Percentiles rank a stretch among this genome's conserved stretches.
These are phyloP conservation scores for Galeopsis tetrahit DNA, from an alignment of 257 asterid species.

Conservation along the genomic window DNA sequence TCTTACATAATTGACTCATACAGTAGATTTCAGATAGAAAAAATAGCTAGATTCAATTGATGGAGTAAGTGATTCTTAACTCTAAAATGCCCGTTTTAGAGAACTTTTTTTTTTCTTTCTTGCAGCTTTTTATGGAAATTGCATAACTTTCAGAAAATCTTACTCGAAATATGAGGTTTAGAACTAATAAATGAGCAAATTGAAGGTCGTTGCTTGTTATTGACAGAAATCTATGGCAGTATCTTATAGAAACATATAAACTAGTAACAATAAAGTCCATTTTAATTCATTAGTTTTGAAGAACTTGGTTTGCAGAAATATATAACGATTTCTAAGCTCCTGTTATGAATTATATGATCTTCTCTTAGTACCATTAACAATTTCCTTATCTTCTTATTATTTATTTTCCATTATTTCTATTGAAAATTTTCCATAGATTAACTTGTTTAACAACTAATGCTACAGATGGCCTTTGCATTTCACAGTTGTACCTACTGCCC, in stretches of 20 bases:
- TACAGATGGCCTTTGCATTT: constrained; percentile 89
- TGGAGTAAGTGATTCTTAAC: background rate
- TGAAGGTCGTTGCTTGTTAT: background rate
- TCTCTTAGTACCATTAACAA: constrained; percentile 1
- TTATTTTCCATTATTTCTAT: constrained; percentile 11
- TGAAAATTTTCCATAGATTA: constrained; percentile 44
- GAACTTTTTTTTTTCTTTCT: background rate
- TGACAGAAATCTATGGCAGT: background rate
- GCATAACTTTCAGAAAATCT: too few relatives aligned
- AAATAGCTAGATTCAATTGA: background rate
- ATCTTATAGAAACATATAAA: background rate
- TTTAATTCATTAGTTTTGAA: background rate
- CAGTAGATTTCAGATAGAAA: background rate
- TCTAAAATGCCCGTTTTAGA: background rate
- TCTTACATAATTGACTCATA: background rate
- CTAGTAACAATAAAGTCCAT: background rate
- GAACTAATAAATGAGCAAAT: background rate
- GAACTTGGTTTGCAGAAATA: background rate
- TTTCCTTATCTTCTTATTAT: background rate
- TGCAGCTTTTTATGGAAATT: background rate
- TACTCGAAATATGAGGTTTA: background rate
- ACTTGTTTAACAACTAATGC: constrained; percentile 82
- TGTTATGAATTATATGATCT: background rate
- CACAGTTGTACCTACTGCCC: constrained; percentile 98
- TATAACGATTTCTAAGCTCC: background rate